A percentile compares a stretch with the other conserved stretches of the same genome.
phyloP scores from a whole-genome alignment of 2,329 filamentous ascomycete species.

The Fusarium poae region DNA sequence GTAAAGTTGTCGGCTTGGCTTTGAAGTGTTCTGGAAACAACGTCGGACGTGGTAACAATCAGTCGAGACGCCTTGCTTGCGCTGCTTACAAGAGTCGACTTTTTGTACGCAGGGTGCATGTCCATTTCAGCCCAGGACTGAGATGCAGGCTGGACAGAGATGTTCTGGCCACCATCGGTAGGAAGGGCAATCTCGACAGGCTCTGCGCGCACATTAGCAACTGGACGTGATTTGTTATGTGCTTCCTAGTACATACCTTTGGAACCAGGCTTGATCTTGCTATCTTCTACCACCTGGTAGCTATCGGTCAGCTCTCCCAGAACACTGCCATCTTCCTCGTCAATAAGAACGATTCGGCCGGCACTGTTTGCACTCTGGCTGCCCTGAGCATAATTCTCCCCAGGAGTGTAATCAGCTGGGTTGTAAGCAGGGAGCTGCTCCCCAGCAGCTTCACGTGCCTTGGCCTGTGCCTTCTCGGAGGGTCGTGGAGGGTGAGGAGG shows the following conservation, averaged over 20 bases:
- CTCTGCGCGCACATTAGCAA: constrained; percentile 58
- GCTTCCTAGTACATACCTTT: constrained; percentile 74
- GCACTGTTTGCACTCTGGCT: constrained; percentile 64
- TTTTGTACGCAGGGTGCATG: constrained; percentile 90
- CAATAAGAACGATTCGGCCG: constrained; percentile 90
- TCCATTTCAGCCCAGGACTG: constrained; percentile 81
- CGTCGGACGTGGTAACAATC: constrained; percentile 87
- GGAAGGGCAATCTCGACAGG: constrained; percentile 85
- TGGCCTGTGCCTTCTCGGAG: constrained; percentile 55
- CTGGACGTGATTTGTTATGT: neutral
- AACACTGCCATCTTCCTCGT: constrained; percentile 96
- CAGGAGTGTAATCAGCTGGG: constrained; percentile 82
- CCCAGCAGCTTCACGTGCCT: constrained; percentile 57
- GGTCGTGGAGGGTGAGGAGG: constrained; percentile 62
- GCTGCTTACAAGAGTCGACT: constrained; percentile 86
- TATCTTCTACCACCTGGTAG: constrained; percentile 83
- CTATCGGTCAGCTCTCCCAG: constrained; percentile 90
- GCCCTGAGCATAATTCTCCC: constrained; percentile 79
- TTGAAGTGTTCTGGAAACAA: constrained; percentile 82
- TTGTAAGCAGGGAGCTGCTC: constrained; percentile 77
- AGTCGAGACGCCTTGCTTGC: constrained; percentile 90
- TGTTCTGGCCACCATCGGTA: constrained; percentile 72
- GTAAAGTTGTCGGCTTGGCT: constrained; percentile 84
- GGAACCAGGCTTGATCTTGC: constrained; percentile 82
- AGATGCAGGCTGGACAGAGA: constrained; percentile 74